These are phyloP conservation scores for Cyclostephanos tholiformis DNA, from an alignment of 108 stramenopile species.

Conservation along the genomic window DNA sequence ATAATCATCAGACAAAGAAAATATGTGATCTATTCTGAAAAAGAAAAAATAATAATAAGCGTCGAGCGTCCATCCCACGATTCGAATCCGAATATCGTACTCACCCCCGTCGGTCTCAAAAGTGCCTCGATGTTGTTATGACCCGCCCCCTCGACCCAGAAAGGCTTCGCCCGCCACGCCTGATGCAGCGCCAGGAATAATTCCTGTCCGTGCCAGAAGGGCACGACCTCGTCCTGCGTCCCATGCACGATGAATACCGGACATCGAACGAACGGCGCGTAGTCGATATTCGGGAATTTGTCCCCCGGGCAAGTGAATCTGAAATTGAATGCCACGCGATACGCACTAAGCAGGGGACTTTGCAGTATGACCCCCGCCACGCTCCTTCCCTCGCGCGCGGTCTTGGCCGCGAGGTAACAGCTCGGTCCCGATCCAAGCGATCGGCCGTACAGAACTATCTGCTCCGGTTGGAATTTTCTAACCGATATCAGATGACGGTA, in stretches of 20 bases:
- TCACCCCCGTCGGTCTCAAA: slow-evolving; percentile 68
- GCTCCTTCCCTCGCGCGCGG: slow-evolving; percentile 75
- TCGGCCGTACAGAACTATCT: slow-evolving; percentile 91
- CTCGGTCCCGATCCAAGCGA: slow-evolving; percentile 92
- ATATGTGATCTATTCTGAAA: no score
- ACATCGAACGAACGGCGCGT: slow-evolving; percentile 77
- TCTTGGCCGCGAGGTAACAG: slow-evolving; percentile 91
- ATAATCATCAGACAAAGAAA: not conserved
- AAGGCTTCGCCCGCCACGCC: slow-evolving; percentile 88
- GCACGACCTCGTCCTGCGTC: slow-evolving; percentile 94
- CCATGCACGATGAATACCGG: slow-evolving; percentile 95
- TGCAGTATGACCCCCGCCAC: slow-evolving; percentile 87
- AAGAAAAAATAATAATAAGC: no score
- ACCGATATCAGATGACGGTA: slow-evolving; percentile 83
- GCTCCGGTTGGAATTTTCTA: slow-evolving; percentile 78
- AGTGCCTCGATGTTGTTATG: slow-evolving; percentile 95
- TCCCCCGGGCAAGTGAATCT: slow-evolving; percentile 87
- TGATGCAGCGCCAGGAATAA: slow-evolving; percentile 86
- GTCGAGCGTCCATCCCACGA: not conserved
- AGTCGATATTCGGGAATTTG: slow-evolving; percentile 94
- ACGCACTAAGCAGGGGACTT: slow-evolving; percentile 82
- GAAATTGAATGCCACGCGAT: slow-evolving; percentile 92
- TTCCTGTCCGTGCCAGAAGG: slow-evolving; percentile 94
- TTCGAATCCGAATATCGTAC: slow-evolving; percentile 5
- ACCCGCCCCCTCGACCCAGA: slow-evolving; percentile 91